phyloP scores from a whole-genome alignment of 2,329 filamentous ascomycete genomes.

The Aspergillus pseudotamarii region DNA sequence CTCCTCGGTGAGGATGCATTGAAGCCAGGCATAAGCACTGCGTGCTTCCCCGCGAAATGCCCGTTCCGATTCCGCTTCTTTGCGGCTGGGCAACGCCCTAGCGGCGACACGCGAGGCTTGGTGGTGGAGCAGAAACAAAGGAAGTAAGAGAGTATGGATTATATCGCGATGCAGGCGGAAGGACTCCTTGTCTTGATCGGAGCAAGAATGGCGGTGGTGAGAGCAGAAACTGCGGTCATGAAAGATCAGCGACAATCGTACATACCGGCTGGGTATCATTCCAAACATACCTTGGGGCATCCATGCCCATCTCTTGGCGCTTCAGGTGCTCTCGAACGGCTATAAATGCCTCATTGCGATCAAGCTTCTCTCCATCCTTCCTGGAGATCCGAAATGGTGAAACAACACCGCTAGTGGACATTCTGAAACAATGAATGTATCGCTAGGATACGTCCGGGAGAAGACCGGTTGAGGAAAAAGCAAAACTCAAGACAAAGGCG shows the following conservation, averaged over 20 bases:
- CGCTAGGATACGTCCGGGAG: not conserved
- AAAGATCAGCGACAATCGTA: conserved; percentile 12
- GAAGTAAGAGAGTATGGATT: conserved; percentile 60
- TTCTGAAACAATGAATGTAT: conserved; percentile 12
- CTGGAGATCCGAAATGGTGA: conserved; percentile 38
- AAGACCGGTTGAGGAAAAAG: not conserved
- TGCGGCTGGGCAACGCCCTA: conserved; percentile 50
- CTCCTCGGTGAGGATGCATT: conserved; percentile 60
- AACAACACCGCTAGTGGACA: conserved; percentile 18
- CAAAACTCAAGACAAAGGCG: not conserved
- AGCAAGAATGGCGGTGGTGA: conserved; percentile 36
- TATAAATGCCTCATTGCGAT: conserved; percentile 39
- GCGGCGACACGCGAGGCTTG: conserved; percentile 58
- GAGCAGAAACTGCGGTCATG: conserved; percentile 37
- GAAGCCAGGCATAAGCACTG: conserved; percentile 61
- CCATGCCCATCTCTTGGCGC: conserved; percentile 39
- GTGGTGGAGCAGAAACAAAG: conserved; percentile 59
- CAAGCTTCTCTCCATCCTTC: conserved; percentile 33
- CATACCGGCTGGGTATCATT: not conserved
- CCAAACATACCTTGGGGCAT: conserved; percentile 32
- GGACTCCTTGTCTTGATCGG: conserved; percentile 33
- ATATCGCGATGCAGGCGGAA: conserved; percentile 60
- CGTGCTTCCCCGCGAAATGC: conserved; percentile 61
- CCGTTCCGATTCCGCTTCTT: conserved; percentile 57
- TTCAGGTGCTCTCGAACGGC: conserved; percentile 37